Conservation (phyloP, 2,329 filamentous ascomycete genomes). For the Tympanopsis confertula region DNA sequence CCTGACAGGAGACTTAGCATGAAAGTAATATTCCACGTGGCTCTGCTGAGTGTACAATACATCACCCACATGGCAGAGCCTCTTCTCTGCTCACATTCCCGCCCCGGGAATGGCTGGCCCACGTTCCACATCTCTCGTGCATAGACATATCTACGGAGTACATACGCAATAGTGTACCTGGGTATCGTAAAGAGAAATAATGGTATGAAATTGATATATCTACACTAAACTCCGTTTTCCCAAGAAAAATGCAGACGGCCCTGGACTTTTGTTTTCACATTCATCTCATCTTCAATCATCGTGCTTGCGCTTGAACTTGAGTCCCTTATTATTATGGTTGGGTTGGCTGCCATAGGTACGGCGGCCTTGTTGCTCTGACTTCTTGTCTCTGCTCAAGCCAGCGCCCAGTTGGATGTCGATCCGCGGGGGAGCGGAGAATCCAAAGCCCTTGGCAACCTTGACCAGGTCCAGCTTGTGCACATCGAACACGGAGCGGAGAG, state of each 20-base stretch:
- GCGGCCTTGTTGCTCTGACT: conserved; percentile 43
- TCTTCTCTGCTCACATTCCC: no score
- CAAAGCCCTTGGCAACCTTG: conserved; percentile 77
- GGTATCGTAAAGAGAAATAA: no score
- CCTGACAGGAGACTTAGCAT: no score
- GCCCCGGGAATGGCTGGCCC: no score
- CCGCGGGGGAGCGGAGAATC: conserved; percentile 64
- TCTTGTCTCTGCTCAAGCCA: conserved; percentile 65
- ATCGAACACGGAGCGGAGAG: conserved; percentile 72
- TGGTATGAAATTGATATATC: background rate
- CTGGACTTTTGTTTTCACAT: background rate
- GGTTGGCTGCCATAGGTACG: conserved; percentile 72
- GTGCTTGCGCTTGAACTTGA: background rate
- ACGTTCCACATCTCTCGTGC: no score
- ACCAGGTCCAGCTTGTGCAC: conserved; percentile 71
- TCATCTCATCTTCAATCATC: background rate
- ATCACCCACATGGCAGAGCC: no score
- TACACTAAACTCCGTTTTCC: background rate
- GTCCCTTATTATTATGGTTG: conserved; percentile 24
- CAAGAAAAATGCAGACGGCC: background rate
- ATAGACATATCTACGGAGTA: no score
- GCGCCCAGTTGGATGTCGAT: conserved; percentile 71
- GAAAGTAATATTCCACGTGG: no score
- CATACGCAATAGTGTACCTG: no score
- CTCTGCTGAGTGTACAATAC: no score